phyloP scores from a whole-genome alignment of 2,329 filamentous ascomycete species.

The Aspergillus clavatus region DNA sequence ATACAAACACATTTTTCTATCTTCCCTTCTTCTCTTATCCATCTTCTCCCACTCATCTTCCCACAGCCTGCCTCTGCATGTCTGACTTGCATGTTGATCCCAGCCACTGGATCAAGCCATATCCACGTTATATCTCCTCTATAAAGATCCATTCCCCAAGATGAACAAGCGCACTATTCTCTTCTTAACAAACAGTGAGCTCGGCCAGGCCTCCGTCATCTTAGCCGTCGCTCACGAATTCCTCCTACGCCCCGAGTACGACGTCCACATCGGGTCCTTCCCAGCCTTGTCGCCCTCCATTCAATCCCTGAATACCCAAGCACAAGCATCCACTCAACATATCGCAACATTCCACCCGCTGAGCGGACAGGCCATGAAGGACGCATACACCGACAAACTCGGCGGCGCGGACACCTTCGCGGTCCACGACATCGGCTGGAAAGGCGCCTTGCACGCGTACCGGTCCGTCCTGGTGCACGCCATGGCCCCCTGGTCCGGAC shows the following conservation, averaged over 20 bases:
- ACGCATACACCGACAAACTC: constrained; percentile 9
- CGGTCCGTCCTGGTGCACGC: constrained; percentile 8
- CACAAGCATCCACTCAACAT: constrained; percentile 3
- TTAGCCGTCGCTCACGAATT: constrained; percentile 38
- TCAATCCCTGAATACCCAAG: constrained; percentile 14
- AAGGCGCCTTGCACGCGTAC: constrained; percentile 24
- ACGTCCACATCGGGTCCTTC: constrained; percentile 43
- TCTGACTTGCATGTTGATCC: no score
- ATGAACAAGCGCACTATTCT: constrained; percentile 26
- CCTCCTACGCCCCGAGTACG: constrained; percentile 26
- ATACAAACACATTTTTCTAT: neutral
- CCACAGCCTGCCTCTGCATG: no score
- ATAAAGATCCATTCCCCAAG: neutral
- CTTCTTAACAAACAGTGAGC: constrained; percentile 40
- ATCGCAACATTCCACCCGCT: constrained; percentile 24
- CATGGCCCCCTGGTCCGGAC: constrained; percentile 26
- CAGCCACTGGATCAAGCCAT: neutral
- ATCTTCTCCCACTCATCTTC: neutral
- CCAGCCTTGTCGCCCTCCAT: constrained; percentile 24
- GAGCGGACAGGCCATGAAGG: constrained; percentile 16
- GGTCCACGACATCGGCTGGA: constrained; percentile 21
- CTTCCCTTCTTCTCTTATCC: neutral
- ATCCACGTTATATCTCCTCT: neutral
- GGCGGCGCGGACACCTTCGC: constrained; percentile 2
- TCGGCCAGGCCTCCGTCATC: constrained; percentile 41